phyloP scores from a whole-genome alignment of 805 yeast species.

The Torulaspora quercuum region DNA sequence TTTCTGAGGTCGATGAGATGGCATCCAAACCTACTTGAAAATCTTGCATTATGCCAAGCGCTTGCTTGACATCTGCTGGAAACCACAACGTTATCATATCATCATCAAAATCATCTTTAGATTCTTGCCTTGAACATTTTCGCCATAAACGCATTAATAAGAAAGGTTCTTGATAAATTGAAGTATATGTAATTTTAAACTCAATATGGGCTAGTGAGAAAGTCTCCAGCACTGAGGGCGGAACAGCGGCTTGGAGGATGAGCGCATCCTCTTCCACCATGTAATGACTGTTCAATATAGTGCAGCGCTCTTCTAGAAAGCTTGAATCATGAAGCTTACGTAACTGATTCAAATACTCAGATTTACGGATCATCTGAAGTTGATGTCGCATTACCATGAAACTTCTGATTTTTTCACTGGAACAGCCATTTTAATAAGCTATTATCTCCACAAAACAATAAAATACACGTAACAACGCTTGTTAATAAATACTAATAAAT shows the following conservation, averaged over 20 bases:
- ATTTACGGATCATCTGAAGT: conserved; percentile 5
- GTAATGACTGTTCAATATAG: no score
- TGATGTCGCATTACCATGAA: no score
- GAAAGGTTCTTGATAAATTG: conserved; percentile 27
- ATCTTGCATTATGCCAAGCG: conserved; percentile 7
- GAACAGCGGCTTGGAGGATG: conserved; percentile 5
- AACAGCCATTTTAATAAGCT: no score
- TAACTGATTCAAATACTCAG: conserved; percentile 8
- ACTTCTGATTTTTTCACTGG: no score
- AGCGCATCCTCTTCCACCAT: conserved; percentile 3
- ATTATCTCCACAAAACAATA: conserved; percentile 15
- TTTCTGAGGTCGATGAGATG: conserved; percentile 6
- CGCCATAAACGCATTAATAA: conserved; percentile 23
- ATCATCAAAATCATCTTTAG: conserved; percentile 3
- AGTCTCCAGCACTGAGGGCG: conserved; percentile 2
- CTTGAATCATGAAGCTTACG: conserved; percentile 1
- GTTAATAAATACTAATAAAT: conserved; percentile 14
- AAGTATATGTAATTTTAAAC: conserved; percentile 20
- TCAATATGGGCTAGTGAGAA: conserved; percentile 15
- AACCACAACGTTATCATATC: conserved; percentile 13
- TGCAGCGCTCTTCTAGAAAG: conserved; percentile 1
- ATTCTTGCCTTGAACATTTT: neutral
- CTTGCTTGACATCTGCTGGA: conserved; percentile 12
- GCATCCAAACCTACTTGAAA: conserved; percentile 20
- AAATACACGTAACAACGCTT: no score